phyloP scores from a whole-genome alignment of 1,139 yeast genomes.

The Arxiozyma bovina region DNA sequence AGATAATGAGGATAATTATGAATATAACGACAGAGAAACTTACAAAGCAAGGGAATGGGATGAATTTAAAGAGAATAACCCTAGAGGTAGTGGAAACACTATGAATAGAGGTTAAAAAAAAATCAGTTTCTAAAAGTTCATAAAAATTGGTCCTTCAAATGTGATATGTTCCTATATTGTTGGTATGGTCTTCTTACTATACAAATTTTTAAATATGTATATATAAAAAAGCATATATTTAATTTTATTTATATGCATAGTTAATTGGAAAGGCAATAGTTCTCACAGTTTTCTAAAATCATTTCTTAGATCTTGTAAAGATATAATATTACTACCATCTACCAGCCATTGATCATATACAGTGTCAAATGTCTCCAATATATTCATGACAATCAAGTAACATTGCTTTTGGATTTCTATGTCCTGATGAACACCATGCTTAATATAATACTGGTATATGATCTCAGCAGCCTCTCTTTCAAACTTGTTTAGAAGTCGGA shows the following conservation, averaged over 20 bases:
- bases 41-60: slow-evolving; percentile 80
- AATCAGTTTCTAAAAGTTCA: not conserved
- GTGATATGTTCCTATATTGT: not conserved
- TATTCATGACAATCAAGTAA: slow-evolving; percentile 22
- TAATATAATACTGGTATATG: slow-evolving; percentile 19
- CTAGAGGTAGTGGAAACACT: slow-evolving; percentile 85
- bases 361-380: slow-evolving; percentile 26
- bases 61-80: slow-evolving; percentile 79
- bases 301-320: slow-evolving; percentile 24
- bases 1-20: slow-evolving; percentile 41
- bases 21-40: slow-evolving; percentile 56
- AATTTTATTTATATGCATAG: not conserved
- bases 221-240: not conserved
- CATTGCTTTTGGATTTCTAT: slow-evolving; percentile 16
- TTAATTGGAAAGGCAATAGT: not conserved
- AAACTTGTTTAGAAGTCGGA: slow-evolving; percentile 23
- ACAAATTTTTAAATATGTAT: not conserved
- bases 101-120: slow-evolving; percentile 62
- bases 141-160: not conserved
- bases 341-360: slow-evolving; percentile 51
- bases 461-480: slow-evolving; percentile 29
- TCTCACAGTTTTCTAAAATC: slow-evolving; percentile 13
- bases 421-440: slow-evolving; percentile 8
- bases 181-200: not conserved
- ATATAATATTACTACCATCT: slow-evolving; percentile 29